Evolutionary conservation across 2,329 filamentous ascomycete genomes (phyloP), one percentile per base, ranked within the genome.

Genomic region (Juglanconis oblonga): DNA sequence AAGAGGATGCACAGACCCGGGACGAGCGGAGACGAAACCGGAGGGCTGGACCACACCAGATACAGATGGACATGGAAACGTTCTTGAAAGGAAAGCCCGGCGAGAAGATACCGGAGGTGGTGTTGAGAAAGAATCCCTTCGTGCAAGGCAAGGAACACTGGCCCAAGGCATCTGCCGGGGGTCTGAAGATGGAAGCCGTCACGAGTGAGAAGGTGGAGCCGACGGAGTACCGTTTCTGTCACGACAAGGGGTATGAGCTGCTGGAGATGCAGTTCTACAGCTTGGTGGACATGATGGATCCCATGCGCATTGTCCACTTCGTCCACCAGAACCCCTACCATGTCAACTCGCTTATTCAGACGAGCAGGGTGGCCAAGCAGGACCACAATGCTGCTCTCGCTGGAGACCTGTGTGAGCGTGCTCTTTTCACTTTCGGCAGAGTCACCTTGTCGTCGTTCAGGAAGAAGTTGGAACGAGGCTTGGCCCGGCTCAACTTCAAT

Each of bases 371-470:
- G 53, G 92, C 92, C 11, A 94, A 95, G 71, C 90, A 97, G 66
- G 92, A 97, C 70, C 87, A 92, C 56, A 95, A 98, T 70, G 88
- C 92, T 71, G 86, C 93, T 1, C 84, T 95, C 4, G 88, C 94
- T 0, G 89, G 91, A 3, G 93, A 98, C 68, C 83, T 98, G 1
- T 86, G 96, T 57, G 94, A 98, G 75, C 85, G 95, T 50, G 93
- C 94, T 0, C 82, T 99, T 5, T 98, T 97, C 76, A 90, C 91
- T 0, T 94, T 98, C 71, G 95, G 94, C n/a, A 86, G 94, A 42
- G 90, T 92, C 3, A 87, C 92, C 0, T 87, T 95, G 62, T 94
- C 91, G 8, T 86, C 89, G 0, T 99, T 98, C 72, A 82, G 88
- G 7, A 85, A 85, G 58, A 87, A 88, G 64, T 75, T 99, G 5